phyloP scores from a whole-genome alignment of 2,329 filamentous ascomycete genomes.

The Penicillium digitatum region DNA sequence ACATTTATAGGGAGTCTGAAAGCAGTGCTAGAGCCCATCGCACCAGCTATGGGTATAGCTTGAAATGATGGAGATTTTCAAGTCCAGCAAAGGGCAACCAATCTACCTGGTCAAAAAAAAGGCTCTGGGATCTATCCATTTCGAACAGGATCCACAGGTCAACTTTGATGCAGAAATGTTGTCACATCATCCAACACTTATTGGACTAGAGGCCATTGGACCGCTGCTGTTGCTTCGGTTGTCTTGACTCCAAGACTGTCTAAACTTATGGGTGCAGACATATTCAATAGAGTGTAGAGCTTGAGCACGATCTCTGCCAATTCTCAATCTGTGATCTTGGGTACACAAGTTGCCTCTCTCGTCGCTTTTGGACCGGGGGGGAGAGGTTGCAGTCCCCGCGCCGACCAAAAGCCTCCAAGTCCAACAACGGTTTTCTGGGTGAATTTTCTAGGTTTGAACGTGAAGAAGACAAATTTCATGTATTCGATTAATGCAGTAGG shows the following conservation, averaged over 20 bases:
- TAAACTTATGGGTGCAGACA: neutral
- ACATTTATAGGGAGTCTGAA: too few relatives aligned
- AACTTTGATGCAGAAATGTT: too few relatives aligned
- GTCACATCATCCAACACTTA: too few relatives aligned
- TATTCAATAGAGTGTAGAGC: neutral
- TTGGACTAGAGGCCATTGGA: neutral
- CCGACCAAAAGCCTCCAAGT: neutral
- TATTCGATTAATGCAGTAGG: conserved; percentile 1
- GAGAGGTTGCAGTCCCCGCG: neutral
- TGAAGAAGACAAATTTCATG: neutral
- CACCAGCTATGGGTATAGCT: too few relatives aligned
- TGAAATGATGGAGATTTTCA: too few relatives aligned
- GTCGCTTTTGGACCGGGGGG: neutral
- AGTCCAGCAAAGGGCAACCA: too few relatives aligned
- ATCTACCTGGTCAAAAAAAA: too few relatives aligned
- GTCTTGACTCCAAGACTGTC: too few relatives aligned
- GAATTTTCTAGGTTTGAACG: neutral
- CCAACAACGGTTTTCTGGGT: neutral
- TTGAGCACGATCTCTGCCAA: neutral
- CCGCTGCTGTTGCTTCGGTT: neutral
- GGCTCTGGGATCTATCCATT: too few relatives aligned
- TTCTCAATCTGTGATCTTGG: neutral
- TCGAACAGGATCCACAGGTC: too few relatives aligned
- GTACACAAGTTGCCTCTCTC: neutral
- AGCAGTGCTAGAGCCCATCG: too few relatives aligned